Base-by-base conservation (phyloP, 495 filamentous ascomycete genomes). In the Penicillium bialowiezense region DNA sequence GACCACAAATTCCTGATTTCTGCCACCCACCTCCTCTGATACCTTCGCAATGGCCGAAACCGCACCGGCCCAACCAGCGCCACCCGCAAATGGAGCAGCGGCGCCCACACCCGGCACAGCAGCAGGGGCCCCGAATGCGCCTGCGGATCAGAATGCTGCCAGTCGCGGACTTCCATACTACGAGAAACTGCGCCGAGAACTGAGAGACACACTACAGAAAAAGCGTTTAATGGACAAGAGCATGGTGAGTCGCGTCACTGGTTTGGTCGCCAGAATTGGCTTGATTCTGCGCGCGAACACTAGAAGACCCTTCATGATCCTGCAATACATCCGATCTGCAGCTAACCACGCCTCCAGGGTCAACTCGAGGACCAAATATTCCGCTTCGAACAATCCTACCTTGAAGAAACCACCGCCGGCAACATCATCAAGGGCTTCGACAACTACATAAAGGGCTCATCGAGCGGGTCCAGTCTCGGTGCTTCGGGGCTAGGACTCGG, bases 391-490 rank as follows among this genome's bases (percentile, higher is more conserved):
- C 82, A 86, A 44, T 79, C 83, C 13, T 98, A 98, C 69, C 83
- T 98, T 35, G 91, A 95, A 67, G 89, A 90, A 54, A 95, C 90
- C 13, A 87, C 87, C 18, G 78, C 77, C 34, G 93, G 93, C 14
- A 98, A 98, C 73, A 97, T 98, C 62, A 90, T 98, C 70, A 88
- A 85, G 52, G 93, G 93, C 33, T 98, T 97, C 69, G 93, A 98
- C 63, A 92, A 88, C 56, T 97, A 96, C 69, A 92, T 96, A 73
- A 98, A 98, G 63, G 90, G 89, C 39, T 79, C 82, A 6, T 73
- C 76, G 0, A 76, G 64, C 51, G 52, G 53, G 18, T 53, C 67
- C 2, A 62, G 53, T 42, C 58, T 65, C 32, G 61, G 60, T 28
- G 65, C 62, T 2, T 58, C 66, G n/a, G 68, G 63, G 1, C 52